Evolutionary conservation across 164 flowering plant genomes (phyloP).

Genomic region (Platanus orientalis): DNA sequence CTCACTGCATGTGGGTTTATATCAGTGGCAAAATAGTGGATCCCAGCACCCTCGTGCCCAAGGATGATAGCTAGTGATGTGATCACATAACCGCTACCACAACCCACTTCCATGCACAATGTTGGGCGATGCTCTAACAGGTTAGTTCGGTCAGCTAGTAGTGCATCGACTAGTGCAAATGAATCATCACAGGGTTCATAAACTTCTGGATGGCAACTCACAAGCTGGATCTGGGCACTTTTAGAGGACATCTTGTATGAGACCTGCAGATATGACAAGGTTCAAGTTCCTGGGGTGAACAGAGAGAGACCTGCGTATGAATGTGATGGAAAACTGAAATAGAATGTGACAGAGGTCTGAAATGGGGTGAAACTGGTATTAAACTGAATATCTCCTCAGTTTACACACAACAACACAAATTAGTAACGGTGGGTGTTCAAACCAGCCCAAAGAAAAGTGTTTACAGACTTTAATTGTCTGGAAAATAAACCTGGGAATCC

Average conservation of each 20-base stretch:
- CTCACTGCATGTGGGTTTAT: slow-evolving; percentile 63
- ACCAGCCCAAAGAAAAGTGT: too few species aligned
- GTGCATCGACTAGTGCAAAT: slow-evolving; percentile 90
- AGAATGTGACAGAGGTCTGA: too few species aligned
- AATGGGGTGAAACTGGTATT: too few species aligned
- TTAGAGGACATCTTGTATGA: slow-evolving; percentile 31
- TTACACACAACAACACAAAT: too few species aligned
- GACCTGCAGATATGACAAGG: slow-evolving; percentile 11
- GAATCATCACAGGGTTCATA: slow-evolving; percentile 98
- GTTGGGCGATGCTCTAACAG: slow-evolving; percentile 55
- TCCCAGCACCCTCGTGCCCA: slow-evolving; percentile 32
- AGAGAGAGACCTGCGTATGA: background rate
- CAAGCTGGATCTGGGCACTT: slow-evolving; percentile 76
- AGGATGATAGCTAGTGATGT: slow-evolving; percentile 84
- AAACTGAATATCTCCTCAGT: too few species aligned
- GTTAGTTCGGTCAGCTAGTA: slow-evolving; percentile 66
- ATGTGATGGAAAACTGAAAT: background rate
- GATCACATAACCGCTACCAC: slow-evolving; percentile 93
- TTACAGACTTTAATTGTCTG: too few species aligned
- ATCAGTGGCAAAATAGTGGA: slow-evolving; percentile 76
- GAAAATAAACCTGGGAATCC: too few species aligned
- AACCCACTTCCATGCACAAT: slow-evolving; percentile 81
- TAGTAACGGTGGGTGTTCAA: too few species aligned
- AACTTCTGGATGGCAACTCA: slow-evolving; percentile 80
- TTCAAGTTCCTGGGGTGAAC: background rate